Evolutionary conservation across 148 eudicot species (phyloP), one percentile per base, ranked within the genome.

Genomic region (Camellia granthamiana): DNA sequence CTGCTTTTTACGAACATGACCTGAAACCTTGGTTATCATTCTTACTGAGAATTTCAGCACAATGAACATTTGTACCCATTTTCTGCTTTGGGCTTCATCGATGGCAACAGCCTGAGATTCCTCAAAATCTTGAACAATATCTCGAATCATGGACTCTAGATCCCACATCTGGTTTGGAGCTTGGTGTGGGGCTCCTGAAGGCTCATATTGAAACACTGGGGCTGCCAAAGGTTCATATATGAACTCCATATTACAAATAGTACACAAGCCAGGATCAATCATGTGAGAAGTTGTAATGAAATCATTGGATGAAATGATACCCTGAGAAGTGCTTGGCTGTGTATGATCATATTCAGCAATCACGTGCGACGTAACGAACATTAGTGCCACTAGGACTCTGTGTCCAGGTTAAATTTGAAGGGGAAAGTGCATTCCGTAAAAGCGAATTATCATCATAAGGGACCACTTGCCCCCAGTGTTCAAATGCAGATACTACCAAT

Each of bases 401-500:
- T 16, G 21, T 65, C 42, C 8, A 14, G 23, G 77, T 18, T 65
- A 75, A 61, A 71, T 18, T 62, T 43, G 72, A 62, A 30, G 55
- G 38, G 38, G 38, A 30, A 30, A 30, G 38, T 30, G 38, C 38
- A 30, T 30, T 30, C 38, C 38, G 38, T 30, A 30, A 30, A 1
- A 30, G 80, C 19, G 59, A 55, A 55, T 55, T 55, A 10, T 55
- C 59, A 1, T 65, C 69, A 63, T 72, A 82, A 69, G 64, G 65
- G 49, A n/a, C 18, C 49, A 76, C 38, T 38, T 82, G 30, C 66
- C 68, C 63, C 74, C 60, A 62, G 30, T 85, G 60, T 62, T 72
- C 81, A 65, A 67, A 82, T 72, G 85, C 81, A 77, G 83, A 69
- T 38, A 19, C 72, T 49, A 82, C 80, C 63, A 66, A 74, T 49